Base-by-base conservation (phyloP, 768 basidiomycete species). In the Boletus subparvulus region DNA sequence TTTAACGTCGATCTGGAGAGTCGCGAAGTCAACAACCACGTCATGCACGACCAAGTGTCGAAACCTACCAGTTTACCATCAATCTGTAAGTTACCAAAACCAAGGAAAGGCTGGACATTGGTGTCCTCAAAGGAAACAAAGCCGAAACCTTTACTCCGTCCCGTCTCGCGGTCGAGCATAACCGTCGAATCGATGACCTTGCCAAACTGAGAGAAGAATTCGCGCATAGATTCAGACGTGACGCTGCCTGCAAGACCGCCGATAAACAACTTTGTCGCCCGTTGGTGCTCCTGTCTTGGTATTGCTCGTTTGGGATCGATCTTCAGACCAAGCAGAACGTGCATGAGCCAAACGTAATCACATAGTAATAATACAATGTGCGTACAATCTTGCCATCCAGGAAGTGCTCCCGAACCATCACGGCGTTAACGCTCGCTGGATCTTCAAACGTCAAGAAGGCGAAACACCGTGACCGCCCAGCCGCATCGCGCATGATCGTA, bases 251-350 rank as follows among this genome's bases (percentile, higher is more conserved):
- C 90, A 1, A 99, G 81, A 21, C 95, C 94, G 43, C 97, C 96
- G 35, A 99, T 95, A 70, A 99, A 99, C 44, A 98, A 77, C 68
- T 98, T 98, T 21, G 93, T 93, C 11, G 92, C 92, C 12, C 90
- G 83, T 61, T 92, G 88, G 65, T 97, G 95, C 58, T 98, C 97
- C 71, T 95, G 91, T 59, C 95, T 83, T 11, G 97, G 97, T 62
- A 98, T 97, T 3, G 97, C 97, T 53, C 96, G 87, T 77, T 99
- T 99, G n/a, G 97, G 97, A 69, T 99, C 97, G 71, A 99, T 99
- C 96, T 99, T 73, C 26, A 50, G 52, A 40, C 47, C 33, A 61
- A 47, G 44, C 39, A 48, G 19, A 53, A 55, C 40, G 44, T n/a
- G 21, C 14, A 73, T 71, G 61, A 70, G 64, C 47, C 41, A 11